Conservation (phyloP, 1,284 basidiomycete species). For the Sporisorium reilianum region DNA sequence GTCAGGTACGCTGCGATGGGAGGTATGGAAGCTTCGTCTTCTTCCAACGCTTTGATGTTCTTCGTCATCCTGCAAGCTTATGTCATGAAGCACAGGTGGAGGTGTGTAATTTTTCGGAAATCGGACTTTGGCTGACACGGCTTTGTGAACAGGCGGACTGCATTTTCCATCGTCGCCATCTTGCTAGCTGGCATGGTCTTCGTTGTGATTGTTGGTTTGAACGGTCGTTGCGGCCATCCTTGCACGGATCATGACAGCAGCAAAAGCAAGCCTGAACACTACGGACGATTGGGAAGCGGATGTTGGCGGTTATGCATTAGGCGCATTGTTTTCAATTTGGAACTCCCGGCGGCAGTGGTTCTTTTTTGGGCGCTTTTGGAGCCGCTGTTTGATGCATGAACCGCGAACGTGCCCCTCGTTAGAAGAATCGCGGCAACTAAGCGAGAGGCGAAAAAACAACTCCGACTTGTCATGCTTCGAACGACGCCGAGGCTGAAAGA, state of each 20-base stretch:
- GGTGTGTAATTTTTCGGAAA: neutral
- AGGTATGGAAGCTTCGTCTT: too few relatives aligned
- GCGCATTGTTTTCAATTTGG: neutral
- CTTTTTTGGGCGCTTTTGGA: slow-evolving; percentile 1
- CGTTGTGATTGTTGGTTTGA: too few relatives aligned
- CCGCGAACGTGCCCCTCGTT: slow-evolving; percentile 2
- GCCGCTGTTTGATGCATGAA: slow-evolving; percentile 1
- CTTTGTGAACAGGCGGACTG: too few relatives aligned
- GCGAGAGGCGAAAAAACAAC: neutral
- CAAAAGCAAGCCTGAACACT: too few relatives aligned
- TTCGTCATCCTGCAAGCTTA: too few relatives aligned
- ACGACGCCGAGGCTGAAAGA: neutral
- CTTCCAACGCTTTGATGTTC: too few relatives aligned
- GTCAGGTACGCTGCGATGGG: too few relatives aligned
- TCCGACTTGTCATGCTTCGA: neutral
- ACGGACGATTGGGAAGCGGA: too few relatives aligned
- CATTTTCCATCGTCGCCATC: too few relatives aligned
- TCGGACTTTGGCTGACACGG: neutral
- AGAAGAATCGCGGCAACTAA: neutral
- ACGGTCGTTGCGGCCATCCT: too few relatives aligned
- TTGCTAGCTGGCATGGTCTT: too few relatives aligned
- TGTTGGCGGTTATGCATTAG: neutral
- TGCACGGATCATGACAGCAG: too few relatives aligned
- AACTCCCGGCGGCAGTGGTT: neutral
- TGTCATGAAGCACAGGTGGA: neutral